phyloP scores from a whole-genome alignment of 169 alveolate species.

The Cryptosporidium felis region DNA sequence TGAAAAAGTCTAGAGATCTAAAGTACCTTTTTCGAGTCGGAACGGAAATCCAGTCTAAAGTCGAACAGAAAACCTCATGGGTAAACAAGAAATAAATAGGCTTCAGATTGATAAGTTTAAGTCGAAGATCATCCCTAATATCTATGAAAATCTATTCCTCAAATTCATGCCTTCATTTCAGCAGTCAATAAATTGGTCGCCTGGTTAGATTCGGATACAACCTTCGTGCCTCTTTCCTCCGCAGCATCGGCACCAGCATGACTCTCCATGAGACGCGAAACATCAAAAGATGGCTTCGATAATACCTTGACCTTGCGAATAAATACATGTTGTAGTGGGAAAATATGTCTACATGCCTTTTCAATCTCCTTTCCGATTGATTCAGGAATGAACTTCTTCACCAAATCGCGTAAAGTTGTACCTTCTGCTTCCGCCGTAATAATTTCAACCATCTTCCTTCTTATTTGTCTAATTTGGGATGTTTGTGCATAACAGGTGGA shows the following conservation, averaged over 20 bases:
- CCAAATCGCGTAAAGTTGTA: conserved; percentile 92
- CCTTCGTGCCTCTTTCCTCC: conserved; percentile 83
- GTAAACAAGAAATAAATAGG: no score
- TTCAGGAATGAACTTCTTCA: conserved; percentile 93
- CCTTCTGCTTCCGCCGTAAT: conserved; percentile 93
- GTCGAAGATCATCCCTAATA: conserved; percentile 7
- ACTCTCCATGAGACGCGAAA: conserved; percentile 85
- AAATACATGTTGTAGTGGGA: conserved; percentile 96
- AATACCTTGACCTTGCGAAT: conserved; percentile 96
- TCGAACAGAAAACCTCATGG: no score
- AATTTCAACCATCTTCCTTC: conserved; percentile 96
- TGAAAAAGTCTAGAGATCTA: no score
- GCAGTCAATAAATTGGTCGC: conserved; percentile 82
- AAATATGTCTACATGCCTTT: conserved; percentile 93
- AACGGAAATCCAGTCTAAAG: no score
- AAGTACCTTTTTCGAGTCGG: no score
- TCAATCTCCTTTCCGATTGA: conserved; percentile 95
- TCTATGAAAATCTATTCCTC: background rate
- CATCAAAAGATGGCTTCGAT: conserved; percentile 96
- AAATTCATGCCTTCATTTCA: conserved; percentile 72
- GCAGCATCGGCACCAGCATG: conserved; percentile 83
- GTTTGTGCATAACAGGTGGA: conserved; percentile 96
- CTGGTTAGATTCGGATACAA: conserved; percentile 80
- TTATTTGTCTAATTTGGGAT: conserved; percentile 92
- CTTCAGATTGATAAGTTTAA: background rate